Base-by-base conservation (phyloP, 345 rosid genomes). In the Salix koriyanagi region DNA sequence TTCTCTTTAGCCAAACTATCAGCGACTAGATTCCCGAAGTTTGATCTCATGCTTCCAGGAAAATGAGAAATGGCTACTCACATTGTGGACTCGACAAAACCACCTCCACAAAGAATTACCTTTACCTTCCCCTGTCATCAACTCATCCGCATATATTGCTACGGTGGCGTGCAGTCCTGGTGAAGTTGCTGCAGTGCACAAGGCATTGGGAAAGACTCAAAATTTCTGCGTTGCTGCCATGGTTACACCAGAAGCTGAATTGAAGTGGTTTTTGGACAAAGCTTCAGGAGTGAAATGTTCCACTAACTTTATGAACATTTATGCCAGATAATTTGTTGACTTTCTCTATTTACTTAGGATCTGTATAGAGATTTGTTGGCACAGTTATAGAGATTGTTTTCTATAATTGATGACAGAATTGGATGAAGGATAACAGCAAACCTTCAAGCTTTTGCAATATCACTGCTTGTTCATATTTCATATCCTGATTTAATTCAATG, bases 21-120 rank as follows among this genome's bases (percentile, higher is more conserved):
- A 23, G 67, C 76, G 3, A 88, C 81, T 5, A 93, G 92, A 70
- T 75, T 92, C 61, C 97, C 98, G 1, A 91, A 87, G 76, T 94
- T 94, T 36, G 96, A 94, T 83, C 86, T 92, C 80, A 86, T 87
- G 89, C 96, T 94, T 83, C 85, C 91, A 0, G 97, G 97, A 94
- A 86, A 83, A 42, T 7, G 46, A 83, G 85, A 94, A 85, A 75
- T 94, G 98, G 90, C 90, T 25, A 72, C 91, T 70, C 87, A 79
- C 81, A 81, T 92, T 71, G 75, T 80, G 71, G 94, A 92, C 84
- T 94, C 97, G 1, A 94, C 93, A 0, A 94, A 92, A 81, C 98
- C 91, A 0, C 97, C 98, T 0, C 89, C 92, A 1, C 86, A 90
- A 81, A 89, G 97, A 72, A 92, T 92, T 77, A 89, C 96, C 0